A percentile compares a stretch with the other conserved stretches of the same genome.
phyloP scores from a whole-genome alignment of 768 basidiomycete species.

The Flagelloscypha sp. region DNA sequence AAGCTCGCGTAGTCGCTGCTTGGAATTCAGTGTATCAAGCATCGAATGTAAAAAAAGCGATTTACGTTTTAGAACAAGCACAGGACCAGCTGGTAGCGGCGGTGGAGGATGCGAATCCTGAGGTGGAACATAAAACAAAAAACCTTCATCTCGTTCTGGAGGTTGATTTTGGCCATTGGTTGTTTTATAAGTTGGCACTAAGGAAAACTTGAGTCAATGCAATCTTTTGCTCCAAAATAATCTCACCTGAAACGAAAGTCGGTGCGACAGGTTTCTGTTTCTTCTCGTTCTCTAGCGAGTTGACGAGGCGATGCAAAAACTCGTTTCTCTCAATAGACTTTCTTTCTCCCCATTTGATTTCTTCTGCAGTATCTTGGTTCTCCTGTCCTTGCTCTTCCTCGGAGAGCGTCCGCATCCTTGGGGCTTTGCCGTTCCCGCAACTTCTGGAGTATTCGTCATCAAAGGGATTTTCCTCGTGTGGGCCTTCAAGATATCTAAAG shows the following conservation, averaged over 20 bases:
- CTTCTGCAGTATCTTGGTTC: conserved; percentile 73
- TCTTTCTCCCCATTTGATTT: conserved; percentile 66
- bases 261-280: conserved; percentile 33
- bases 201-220: too few species aligned
- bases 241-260: conserved; percentile 39
- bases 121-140: not conserved
- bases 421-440: conserved; percentile 55
- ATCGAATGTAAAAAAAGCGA: too few species aligned
- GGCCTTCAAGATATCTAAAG: conserved; percentile 72
- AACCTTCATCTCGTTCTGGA: not conserved
- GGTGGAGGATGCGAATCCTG: too few species aligned
- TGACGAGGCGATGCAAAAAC: conserved; percentile 65
- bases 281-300: conserved; percentile 44
- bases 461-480: conserved; percentile 62
- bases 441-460: conserved; percentile 53
- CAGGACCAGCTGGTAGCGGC: too few species aligned
- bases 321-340: conserved; percentile 68
- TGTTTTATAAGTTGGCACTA: too few species aligned
- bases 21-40: conserved; percentile 1
- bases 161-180: too few species aligned
- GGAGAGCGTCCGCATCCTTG: conserved; percentile 47
- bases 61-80: too few species aligned
- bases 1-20: not conserved
- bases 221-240: too few species aligned
- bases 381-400: conserved; percentile 49